A percentile compares a stretch with the other conserved stretches of the same genome.
phyloP scores from a whole-genome alignment of 2,329 filamentous ascomycete genomes.

The Lecanicillium sp. region DNA sequence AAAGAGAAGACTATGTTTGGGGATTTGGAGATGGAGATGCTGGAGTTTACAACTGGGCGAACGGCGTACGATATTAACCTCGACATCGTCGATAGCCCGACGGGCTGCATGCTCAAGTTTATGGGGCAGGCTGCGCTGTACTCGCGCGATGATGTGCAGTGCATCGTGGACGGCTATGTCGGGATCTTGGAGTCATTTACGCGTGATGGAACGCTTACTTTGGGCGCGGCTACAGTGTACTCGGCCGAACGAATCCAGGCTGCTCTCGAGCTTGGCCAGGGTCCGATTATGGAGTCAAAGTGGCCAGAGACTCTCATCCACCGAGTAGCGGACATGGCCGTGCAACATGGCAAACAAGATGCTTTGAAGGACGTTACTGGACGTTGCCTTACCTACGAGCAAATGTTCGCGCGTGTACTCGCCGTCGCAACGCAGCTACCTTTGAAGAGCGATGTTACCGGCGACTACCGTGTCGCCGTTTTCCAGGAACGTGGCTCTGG shows the following conservation, averaged over 20 bases:
- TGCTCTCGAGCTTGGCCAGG: not conserved
- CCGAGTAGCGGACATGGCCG: not conserved
- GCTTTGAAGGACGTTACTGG: not conserved
- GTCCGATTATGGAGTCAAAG: not conserved
- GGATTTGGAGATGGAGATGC: constrained; percentile 18
- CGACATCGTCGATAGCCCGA: constrained; percentile 30
- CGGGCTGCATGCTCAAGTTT: constrained; percentile 6
- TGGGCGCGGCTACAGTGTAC: constrained; percentile 15
- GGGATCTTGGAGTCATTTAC: constrained; percentile 19
- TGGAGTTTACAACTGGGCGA: constrained; percentile 14
- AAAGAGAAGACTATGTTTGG: constrained; percentile 18
- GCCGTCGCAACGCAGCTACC: constrained; percentile 1
- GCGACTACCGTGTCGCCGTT: constrained; percentile 29
- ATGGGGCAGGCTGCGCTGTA: constrained; percentile 28
- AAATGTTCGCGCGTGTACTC: not conserved
- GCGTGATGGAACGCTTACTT: constrained; percentile 13
- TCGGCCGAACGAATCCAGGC: constrained; percentile 6
- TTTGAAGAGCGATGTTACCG: no score
- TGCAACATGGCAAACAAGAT: not conserved
- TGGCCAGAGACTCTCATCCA: not conserved
- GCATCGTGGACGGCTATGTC: constrained; percentile 14
- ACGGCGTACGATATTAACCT: constrained; percentile 29
- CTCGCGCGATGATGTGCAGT: constrained; percentile 4
- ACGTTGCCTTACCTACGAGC: not conserved
- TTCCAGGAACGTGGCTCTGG: constrained; percentile 32